These are phyloP conservation scores for Agrocybe chaxingu DNA, from an alignment of 768 basidiomycete genomes.

Conservation along the genomic window DNA sequence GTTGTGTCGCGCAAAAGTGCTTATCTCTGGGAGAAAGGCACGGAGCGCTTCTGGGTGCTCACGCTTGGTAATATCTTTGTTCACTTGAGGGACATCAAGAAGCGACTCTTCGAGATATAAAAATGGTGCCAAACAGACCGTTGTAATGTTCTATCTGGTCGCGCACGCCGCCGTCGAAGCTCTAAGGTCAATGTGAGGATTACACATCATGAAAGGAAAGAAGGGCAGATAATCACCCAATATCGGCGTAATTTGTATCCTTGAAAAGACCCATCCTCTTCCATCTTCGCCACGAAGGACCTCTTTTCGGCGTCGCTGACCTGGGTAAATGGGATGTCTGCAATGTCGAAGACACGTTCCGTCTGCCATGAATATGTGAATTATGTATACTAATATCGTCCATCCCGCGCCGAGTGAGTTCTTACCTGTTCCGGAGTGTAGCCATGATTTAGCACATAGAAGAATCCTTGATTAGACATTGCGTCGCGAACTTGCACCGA, in stretches of 20 bases:
- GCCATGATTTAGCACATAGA: constrained; percentile 48
- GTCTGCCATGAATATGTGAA: constrained; percentile 27
- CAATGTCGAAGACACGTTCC: constrained; percentile 45
- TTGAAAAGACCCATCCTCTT: constrained; percentile 45
- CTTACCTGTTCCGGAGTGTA: constrained; percentile 36
- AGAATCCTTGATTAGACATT: constrained; percentile 41
- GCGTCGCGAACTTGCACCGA: constrained; percentile 42
- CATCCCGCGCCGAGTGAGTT: no score
- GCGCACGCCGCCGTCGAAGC: constrained; percentile 56
- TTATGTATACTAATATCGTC: neutral
- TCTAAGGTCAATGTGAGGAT: constrained; percentile 29
- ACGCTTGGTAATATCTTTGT: constrained; percentile 43
- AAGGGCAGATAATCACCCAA: constrained; percentile 36
- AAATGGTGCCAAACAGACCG: constrained; percentile 31
- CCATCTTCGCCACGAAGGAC: constrained; percentile 31
- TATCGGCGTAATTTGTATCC: constrained; percentile 54
- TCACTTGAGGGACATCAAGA: constrained; percentile 33
- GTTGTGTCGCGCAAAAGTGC: constrained; percentile 45
- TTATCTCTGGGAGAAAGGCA: constrained; percentile 51
- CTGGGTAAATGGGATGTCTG: constrained; percentile 39
- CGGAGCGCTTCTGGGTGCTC: constrained; percentile 47
- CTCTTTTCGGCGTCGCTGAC: constrained; percentile 42
- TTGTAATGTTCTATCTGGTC: constrained; percentile 68
- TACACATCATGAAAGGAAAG: neutral
- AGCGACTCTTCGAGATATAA: neutral